A percentile compares a stretch with the other conserved stretches of the same genome.
Conservation (phyloP, 2,329 filamentous ascomycete species). For the Xylaria sp. region DNA sequence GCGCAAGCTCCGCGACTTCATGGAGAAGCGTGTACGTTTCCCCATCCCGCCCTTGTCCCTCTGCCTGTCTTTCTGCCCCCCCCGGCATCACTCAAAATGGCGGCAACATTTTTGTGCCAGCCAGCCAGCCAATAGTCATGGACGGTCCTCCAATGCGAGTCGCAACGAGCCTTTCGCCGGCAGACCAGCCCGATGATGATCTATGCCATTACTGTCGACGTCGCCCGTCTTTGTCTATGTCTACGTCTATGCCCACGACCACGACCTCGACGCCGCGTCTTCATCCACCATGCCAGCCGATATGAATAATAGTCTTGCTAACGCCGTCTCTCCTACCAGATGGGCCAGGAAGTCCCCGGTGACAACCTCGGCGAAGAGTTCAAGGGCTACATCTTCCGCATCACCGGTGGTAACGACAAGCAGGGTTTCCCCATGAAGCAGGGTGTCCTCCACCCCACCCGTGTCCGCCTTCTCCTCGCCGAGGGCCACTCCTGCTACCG, state of each 20-base stretch:
- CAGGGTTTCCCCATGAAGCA: conserved; percentile 99
- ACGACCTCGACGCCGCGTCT: not conserved
- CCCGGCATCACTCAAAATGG: conserved; percentile 13
- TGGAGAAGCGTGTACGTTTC: conserved; percentile 83
- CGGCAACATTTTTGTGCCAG: not conserved
- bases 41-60: not conserved
- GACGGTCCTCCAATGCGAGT: conserved; percentile 15
- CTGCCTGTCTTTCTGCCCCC: conserved; percentile 10
- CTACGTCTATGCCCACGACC: conserved; percentile 4
- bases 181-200: not conserved
- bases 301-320: conserved; percentile 28
- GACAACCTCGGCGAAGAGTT: conserved; percentile 98
- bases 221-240: conserved; percentile 7
- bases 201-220: too few species aligned
- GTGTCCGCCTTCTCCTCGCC: conserved; percentile 93
- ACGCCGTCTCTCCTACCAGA: conserved; percentile 43
- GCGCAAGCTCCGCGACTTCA: conserved; percentile 97
- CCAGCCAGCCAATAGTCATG: conserved; percentile 5
- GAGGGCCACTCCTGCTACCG: conserved; percentile 99
- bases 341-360: conserved; percentile 86
- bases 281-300: not conserved
- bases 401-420: conserved; percentile 99
- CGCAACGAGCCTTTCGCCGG: conserved; percentile 28
- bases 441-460: conserved; percentile 97
- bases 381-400: conserved; percentile 99